A percentile compares a stretch with the other conserved stretches of the same genome.
These are phyloP conservation scores for Dipodascus geniculatus DNA, from an alignment of 805 yeast species.

Conservation along the genomic window DNA sequence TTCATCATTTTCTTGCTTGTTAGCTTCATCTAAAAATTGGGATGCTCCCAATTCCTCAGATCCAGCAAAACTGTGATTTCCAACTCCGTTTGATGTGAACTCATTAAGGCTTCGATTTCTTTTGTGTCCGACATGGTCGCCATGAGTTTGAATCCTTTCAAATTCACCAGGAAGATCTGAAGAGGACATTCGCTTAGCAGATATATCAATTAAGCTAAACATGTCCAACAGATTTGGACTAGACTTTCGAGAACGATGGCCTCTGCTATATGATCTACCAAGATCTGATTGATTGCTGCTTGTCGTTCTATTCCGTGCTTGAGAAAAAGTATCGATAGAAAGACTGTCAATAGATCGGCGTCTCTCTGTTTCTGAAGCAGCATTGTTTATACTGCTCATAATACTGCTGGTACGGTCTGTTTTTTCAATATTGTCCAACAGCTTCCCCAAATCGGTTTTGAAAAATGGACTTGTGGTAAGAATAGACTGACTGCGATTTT, in stretches of 20 bases:
- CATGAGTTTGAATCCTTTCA: not conserved
- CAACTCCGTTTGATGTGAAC: not conserved
- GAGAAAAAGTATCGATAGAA: not conserved
- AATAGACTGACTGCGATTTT: conserved; percentile 15
- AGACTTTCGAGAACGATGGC: conserved; percentile 13
- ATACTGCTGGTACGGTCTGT: conserved; percentile 8
- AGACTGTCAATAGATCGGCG: conserved; percentile 1
- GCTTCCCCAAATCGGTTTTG: conserved; percentile 16
- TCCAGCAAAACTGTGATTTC: not conserved
- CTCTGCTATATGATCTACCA: conserved; percentile 2
- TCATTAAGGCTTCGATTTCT: not conserved
- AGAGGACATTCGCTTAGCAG: conserved; percentile 5
- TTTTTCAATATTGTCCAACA: conserved; percentile 14
- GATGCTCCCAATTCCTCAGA: not conserved
- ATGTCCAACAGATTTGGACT: conserved; percentile 17
- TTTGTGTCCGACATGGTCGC: not conserved
- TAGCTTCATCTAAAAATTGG: not conserved
- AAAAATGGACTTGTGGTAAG: conserved; percentile 13
- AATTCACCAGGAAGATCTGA: conserved; percentile 8
- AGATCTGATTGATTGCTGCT: not conserved
- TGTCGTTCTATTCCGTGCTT: not conserved
- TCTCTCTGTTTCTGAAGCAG: conserved; percentile 3
- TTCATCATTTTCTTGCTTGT: not conserved
- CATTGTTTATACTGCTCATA: not conserved
- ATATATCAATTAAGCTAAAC: conserved; percentile 6